These are phyloP conservation scores for Leccinum variabile DNA, from an alignment of 1,284 basidiomycete genomes.

Conservation along the genomic window DNA sequence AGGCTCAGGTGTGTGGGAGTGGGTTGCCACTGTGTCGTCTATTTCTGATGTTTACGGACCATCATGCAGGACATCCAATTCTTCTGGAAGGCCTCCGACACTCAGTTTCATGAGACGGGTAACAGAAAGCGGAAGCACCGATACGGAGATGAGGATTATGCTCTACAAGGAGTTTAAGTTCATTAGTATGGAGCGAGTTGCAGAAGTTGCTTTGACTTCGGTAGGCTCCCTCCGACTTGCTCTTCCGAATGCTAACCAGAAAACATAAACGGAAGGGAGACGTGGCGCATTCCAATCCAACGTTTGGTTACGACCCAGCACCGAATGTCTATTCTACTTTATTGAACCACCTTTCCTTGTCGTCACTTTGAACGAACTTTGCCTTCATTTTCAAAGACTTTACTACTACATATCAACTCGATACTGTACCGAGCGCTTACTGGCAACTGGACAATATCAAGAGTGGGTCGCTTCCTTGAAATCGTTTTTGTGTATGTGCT, in stretches of 20 bases:
- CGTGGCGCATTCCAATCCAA: slow-evolving; percentile 94
- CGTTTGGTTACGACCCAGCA: slow-evolving; percentile 93
- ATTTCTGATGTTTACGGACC: slow-evolving; percentile 3
- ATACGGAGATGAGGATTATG: slow-evolving; percentile 97
- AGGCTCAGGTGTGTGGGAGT: slow-evolving; percentile 70
- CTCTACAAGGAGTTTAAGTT: slow-evolving; percentile 87
- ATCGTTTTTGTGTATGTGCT: slow-evolving; percentile 4
- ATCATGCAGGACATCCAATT: slow-evolving; percentile 88
- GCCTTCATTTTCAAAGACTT: slow-evolving; percentile 98
- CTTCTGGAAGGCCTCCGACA: slow-evolving; percentile 93
- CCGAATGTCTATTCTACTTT: slow-evolving; percentile 95
- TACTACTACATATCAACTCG: slow-evolving; percentile 88
- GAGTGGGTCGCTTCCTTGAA: slow-evolving; percentile 58
- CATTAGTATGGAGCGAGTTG: slow-evolving; percentile 82
- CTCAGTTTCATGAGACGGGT: slow-evolving; percentile 98
- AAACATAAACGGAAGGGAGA: slow-evolving; percentile 61
- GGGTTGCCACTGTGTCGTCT: not conserved
- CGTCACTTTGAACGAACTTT: slow-evolving; percentile 92
- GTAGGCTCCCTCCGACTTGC: slow-evolving; percentile 41
- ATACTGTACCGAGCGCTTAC: slow-evolving; percentile 69
- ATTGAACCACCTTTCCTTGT: slow-evolving; percentile 92
- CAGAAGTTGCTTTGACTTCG: slow-evolving; percentile 77
- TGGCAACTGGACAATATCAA: slow-evolving; percentile 90
- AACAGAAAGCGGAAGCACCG: slow-evolving; percentile 96
- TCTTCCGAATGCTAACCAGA: slow-evolving; percentile 10